Conservation (phyloP, 2,329 filamentous ascomycete species). For the Neoarthrinium moseri region DNA sequence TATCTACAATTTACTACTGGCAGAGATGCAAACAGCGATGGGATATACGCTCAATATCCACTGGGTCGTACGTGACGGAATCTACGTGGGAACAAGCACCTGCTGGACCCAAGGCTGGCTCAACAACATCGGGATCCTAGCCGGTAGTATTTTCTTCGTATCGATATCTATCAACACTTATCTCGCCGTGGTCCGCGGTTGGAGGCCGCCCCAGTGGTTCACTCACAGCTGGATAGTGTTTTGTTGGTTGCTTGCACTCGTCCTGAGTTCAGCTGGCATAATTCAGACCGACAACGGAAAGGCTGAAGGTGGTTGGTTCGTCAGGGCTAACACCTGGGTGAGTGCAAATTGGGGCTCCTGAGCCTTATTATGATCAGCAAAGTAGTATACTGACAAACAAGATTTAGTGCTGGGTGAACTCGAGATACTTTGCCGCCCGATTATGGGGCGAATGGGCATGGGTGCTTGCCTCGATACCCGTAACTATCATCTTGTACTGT, state of each 20-base stretch:
- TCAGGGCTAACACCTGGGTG: slow-evolving; percentile 12
- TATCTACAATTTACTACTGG: slow-evolving; percentile 13
- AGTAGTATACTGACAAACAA: no score
- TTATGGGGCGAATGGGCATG: slow-evolving; percentile 15
- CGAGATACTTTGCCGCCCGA: slow-evolving; percentile 9
- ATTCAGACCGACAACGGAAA: slow-evolving; percentile 1
- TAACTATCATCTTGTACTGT: slow-evolving; percentile 12
- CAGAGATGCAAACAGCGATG: slow-evolving; percentile 12
- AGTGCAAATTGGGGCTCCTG: no score
- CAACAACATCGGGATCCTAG: slow-evolving; percentile 10
- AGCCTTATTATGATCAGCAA: no score
- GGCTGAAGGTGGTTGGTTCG: slow-evolving; percentile 10
- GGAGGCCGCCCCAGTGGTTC: not conserved
- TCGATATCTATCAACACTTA: slow-evolving; percentile 12
- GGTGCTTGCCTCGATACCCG: slow-evolving; percentile 11
- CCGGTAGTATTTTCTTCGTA: slow-evolving; percentile 8
- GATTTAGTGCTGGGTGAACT: slow-evolving; percentile 14
- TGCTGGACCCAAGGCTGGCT: slow-evolving; percentile 16
- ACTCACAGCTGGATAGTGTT: not conserved
- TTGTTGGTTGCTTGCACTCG: slow-evolving; percentile 1
- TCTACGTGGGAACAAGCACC: slow-evolving; percentile 7
- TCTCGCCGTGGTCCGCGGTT: slow-evolving; percentile 11
- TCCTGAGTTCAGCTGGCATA: slow-evolving; percentile 3
- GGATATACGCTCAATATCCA: slow-evolving; percentile 12
- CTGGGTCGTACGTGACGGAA: slow-evolving; percentile 13